These are phyloP conservation scores for Neopestalotiopsis sp. DNA, from an alignment of 2,329 filamentous ascomycete species.

Conservation along the genomic window DNA sequence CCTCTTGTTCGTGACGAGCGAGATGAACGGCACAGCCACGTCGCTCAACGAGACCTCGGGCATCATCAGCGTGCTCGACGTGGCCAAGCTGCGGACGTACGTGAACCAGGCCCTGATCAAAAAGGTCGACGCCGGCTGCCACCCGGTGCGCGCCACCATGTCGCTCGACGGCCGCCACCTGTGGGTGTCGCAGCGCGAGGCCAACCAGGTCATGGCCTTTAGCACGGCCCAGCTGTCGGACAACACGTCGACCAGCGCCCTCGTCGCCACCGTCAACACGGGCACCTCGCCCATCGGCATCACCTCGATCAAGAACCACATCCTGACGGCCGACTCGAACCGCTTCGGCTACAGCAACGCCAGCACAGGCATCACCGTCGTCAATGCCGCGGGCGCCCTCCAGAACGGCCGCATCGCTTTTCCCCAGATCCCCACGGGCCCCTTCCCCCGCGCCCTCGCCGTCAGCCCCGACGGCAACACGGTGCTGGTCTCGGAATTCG, in stretches of 20 bases:
- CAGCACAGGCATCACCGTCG: slow-evolving; percentile 10
- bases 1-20: slow-evolving; percentile 14
- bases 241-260: slow-evolving; percentile 1
- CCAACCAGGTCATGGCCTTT: slow-evolving; percentile 15
- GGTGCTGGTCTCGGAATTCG: slow-evolving; percentile 15
- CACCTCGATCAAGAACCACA: slow-evolving; percentile 7
- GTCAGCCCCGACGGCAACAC: slow-evolving; percentile 6
- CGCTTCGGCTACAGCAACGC: slow-evolving; percentile 16
- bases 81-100: slow-evolving; percentile 3
- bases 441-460: slow-evolving; percentile 14
- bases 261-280: slow-evolving; percentile 12
- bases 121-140: slow-evolving; percentile 13
- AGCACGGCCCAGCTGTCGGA: slow-evolving; percentile 9
- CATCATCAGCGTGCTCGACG: slow-evolving; percentile 16
- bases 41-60: slow-evolving; percentile 12
- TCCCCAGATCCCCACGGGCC: slow-evolving; percentile 11
- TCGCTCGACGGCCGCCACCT: slow-evolving; percentile 10
- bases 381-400: neutral
- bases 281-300: slow-evolving; percentile 17
- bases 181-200: slow-evolving; percentile 11
- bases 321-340: slow-evolving; percentile 17
- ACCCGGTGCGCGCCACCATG: slow-evolving; percentile 9
- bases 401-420: neutral
- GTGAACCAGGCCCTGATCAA: slow-evolving; percentile 6
- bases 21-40: slow-evolving; percentile 11